Evolutionary conservation across 192 early-diverging fungal species (phyloP), one percentile per base, ranked within the genome.

Genomic region (Phycomyces nitens): DNA sequence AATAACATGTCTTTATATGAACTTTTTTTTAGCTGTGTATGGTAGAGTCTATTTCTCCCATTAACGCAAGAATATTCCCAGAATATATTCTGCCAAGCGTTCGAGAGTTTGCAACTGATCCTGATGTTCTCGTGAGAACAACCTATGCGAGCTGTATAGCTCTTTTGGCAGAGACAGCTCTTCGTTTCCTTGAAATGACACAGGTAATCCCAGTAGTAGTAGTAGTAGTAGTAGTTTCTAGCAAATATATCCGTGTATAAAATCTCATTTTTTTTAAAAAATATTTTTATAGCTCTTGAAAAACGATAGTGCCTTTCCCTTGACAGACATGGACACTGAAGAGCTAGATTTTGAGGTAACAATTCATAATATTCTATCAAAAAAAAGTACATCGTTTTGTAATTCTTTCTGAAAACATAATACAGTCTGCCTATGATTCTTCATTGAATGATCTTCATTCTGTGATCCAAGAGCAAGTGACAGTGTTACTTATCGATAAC

Each of bases 41-140:
- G 53, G 84, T 96, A 24, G 84, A 89, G 27, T 84, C 79, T 1
- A 79, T 96, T 18, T 87, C 92, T 27, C 82, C 91, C 0, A 83
- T 86, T 42, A 92, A 96, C 69, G 89, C 87, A 39, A 87, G 85
- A 15, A 87, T 98, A 11, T 98, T 96, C 58, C 89, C 88, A 27
- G 96, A 96, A 62, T 96, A 95, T 62, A 83, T 98, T 22, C 73
- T 94, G 14, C 94, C 94, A 9, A 79, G 81, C 20, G 59, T 96
- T 26, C 85, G 87, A 52, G 69, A 78, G 24, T 85, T 95, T 62
- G 70, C 87, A 3, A 70, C 72, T 1, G 94, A 96, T 66, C 68
- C 77, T 2, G 90, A 94, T 60, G 82, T 84, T 0, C 68, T 89
- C 22, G 96, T 95, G 6, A 80, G 94, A 27, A 84, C 86, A 26